phyloP scores from a whole-genome alignment of 257 asterid genomes.

The Petrea volubilis region DNA sequence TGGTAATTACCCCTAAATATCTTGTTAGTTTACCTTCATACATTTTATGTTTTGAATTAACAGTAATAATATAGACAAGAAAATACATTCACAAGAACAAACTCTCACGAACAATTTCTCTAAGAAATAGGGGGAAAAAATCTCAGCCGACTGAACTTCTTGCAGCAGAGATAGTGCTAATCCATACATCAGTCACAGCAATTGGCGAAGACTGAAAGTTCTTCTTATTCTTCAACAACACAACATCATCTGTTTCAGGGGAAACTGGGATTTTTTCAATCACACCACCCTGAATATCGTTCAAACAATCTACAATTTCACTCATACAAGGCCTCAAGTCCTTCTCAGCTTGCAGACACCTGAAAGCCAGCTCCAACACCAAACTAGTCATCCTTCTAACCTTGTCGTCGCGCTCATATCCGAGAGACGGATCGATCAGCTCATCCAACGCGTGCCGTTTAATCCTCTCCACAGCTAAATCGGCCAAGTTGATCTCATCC shows the following conservation, averaged over 20 bases:
- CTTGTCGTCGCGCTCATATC: constrained; percentile 34
- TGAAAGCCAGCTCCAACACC: constrained; percentile 56
- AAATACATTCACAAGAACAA: not conserved
- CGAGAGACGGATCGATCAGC: constrained; percentile 45
- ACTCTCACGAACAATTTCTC: not conserved
- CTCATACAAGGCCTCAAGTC: constrained; percentile 58
- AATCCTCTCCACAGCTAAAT: constrained; percentile 44
- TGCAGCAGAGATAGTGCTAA: constrained; percentile 29
- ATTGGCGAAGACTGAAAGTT: constrained; percentile 32
- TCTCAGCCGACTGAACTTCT: constrained; percentile 27
- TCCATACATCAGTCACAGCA: constrained; percentile 42
- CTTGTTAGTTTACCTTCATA: no score
- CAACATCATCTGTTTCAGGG: constrained; percentile 40
- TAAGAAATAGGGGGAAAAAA: not conserved
- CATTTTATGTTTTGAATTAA: no score
- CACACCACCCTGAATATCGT: constrained; percentile 26
- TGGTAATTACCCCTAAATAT: no score
- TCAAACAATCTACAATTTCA: constrained; percentile 40
- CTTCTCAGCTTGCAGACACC: constrained; percentile 51
- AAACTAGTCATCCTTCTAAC: constrained; percentile 44
- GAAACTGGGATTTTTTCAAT: constrained; percentile 5
- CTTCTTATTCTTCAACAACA: constrained; percentile 27
- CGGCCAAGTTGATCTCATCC: constrained; percentile 53
- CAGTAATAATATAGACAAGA: no score
- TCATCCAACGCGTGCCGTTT: constrained; percentile 40